Base-by-base conservation (phyloP, 2,329 filamentous ascomycete genomes). In the Rugonectria rugulosa region DNA sequence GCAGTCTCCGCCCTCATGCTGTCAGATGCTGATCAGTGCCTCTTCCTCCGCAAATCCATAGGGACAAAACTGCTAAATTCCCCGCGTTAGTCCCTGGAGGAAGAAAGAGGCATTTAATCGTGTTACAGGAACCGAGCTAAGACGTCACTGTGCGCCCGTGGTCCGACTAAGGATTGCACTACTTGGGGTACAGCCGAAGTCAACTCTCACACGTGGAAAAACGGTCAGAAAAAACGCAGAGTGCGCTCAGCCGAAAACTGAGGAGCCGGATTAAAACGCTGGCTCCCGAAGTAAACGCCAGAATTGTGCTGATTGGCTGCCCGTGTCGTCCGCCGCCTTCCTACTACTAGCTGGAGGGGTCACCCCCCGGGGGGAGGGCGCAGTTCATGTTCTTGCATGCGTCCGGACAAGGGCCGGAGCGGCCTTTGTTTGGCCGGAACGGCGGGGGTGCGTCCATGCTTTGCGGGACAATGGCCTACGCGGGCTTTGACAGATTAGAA, bases 271-370 rank as follows among this genome's bases (percentile, higher is more conserved):
- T 14, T 32, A 32, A 32, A 32, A 50, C 46, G 45, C 52, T 40
- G 32, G 45, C 40, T 60, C 56, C 63, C 64, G 65, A 67, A 56
- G 56, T 67, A 67, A 61, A 68, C 65, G 65, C 65, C 64, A 56
- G 56, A 65, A 68, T 61, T 57, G 27, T 34, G 19, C 57, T 67
- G 58, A 65, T 64, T 67, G 65, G 65, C 20, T 38, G 37, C 10
- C 29, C 36, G 27, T 21, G 26, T 31, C 15, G 29, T n/a, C 40
- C n/a, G 52, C 43, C 36, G 26, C 36, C 47, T 29, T 53, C 24
- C 23, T 23, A 48, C 45, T 36, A 53, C 47, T 51, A 49, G 49
- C 36, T 24, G 19, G 11, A 20, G 37, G n/a, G n/a, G n/a, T n/a
- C n/a, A n/a, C n/a, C n/a, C 20, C 37, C 21, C 37, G 8, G 9